Evolutionary conservation across 2,329 filamentous ascomycete genomes (phyloP).

Genomic region (Phyllosticta citriasiana): DNA sequence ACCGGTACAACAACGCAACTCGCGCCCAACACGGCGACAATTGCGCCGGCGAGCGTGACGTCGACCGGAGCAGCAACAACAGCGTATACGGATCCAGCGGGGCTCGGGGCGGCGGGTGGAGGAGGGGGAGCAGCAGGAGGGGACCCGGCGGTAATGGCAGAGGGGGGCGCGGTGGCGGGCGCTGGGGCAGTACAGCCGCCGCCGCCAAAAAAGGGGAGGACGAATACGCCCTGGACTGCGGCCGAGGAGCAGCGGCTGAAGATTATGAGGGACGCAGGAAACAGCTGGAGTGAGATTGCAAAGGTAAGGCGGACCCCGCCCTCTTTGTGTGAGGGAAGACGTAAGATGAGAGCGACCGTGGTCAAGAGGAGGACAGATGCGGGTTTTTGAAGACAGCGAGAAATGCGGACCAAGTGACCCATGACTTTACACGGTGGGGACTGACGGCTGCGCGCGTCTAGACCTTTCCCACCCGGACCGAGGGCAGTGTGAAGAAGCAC

Average conservation of each 20-base stretch:
- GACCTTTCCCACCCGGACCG: constrained; percentile 87
- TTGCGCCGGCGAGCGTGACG: constrained; percentile 4
- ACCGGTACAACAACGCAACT: constrained; percentile 19
- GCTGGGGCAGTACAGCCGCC: constrained; percentile 15
- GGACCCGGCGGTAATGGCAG: constrained; percentile 4
- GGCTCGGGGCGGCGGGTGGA: background rate
- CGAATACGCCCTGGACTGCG: constrained; percentile 98
- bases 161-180: background rate
- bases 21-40: constrained; percentile 5
- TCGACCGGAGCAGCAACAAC: background rate
- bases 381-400: background rate
- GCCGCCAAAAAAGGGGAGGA: constrained; percentile 77
- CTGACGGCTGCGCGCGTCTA: constrained; percentile 26
- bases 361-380: background rate
- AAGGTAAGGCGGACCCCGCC: constrained; percentile 50
- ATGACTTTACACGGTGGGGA: background rate
- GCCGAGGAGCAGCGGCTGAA: constrained; percentile 88
- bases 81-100: constrained; percentile 6
- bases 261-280: constrained; percentile 84
- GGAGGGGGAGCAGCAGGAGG: background rate
- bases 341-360: background rate
- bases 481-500: constrained; percentile 98
- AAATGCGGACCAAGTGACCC: background rate
- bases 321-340: background rate
- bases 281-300: constrained; percentile 95